Evolutionary conservation across 176 grass and related monocot species (phyloP).

Genomic region (Thalia dealbata): DNA sequence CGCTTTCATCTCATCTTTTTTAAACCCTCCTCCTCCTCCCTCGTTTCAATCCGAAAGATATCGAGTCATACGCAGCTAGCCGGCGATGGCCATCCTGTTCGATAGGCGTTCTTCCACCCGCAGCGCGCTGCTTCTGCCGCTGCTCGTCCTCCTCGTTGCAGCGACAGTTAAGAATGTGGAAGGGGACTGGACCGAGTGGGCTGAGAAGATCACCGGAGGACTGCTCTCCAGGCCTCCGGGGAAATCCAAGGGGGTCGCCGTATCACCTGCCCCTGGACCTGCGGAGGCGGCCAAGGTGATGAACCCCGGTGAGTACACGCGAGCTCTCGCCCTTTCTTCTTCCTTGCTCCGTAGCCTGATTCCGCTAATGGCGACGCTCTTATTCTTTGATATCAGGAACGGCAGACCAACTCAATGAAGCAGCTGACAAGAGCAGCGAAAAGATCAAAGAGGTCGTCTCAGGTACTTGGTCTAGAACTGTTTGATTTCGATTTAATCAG

Average conservation of each 20-base stretch:
- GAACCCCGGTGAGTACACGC: conserved; percentile 24
- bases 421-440: conserved; percentile 6
- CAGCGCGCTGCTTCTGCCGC: neutral
- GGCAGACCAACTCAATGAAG: conserved; percentile 14
- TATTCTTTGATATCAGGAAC: conserved; percentile 2
- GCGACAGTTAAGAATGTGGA: conserved; percentile 6
- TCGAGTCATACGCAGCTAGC: neutral
- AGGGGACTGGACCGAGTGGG: conserved; percentile 41
- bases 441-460: conserved; percentile 26
- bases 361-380: neutral
- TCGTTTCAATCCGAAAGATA: neutral
- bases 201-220: conserved; percentile 63
- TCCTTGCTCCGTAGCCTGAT: neutral
- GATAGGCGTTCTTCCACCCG: no score
- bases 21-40: neutral
- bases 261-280: no score
- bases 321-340: neutral
- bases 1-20: neutral
- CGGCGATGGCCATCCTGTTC: neutral
- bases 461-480: conserved; percentile 15
- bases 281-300: conserved; percentile 31
- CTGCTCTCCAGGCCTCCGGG: no score
- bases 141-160: conserved; percentile 26
- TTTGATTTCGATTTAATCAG: conserved; percentile 22
- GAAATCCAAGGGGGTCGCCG: conserved; percentile 25